Evolutionary conservation across 352 stramenopile species (phyloP), one percentile per base, ranked within the genome.

Genomic region (Phytophthora brassicae): DNA sequence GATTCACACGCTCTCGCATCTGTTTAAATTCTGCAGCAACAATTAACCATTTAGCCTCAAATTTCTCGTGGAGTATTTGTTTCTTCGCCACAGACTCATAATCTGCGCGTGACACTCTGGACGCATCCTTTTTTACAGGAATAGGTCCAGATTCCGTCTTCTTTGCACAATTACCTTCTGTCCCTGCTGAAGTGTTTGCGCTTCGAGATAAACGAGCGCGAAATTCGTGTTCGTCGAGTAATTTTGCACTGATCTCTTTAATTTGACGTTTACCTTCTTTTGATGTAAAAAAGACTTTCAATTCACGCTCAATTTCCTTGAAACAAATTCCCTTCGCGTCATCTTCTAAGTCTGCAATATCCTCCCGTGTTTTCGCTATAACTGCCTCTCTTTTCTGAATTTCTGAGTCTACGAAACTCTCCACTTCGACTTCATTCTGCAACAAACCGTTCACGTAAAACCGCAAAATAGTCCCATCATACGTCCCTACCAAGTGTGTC

Each of bases 401-500:
- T 62, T 90, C 81, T 17, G 75, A 20, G 42, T 86, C 77, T n/a
- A 96, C 75, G 6, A 96, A 72, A 19, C 48, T 84, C 9, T 87
- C 81, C 17, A 88, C 78, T 47, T 92, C 81, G 2, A 94, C 73
- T 58, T 94, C 85, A 31, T 75, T 85, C 24, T 88, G 73, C 0
- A 92, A 52, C 19, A 78, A 79, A 0, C 82, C 77, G 60, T 97
- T 72, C 12, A 97, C 84, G 56, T 87, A 97, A 12, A 97, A 68
- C 12, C 83, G 70, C 33, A 95, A 36, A 28, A 90, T 83, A 17
- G 86, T 95, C 4, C 92, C 91, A 48, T 97, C 90, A 54, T 89
- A 97, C 24, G 86, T 96, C 2, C 81, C 88, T 3, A 91, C 83
- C 12, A 98, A 54, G 65, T 97, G 80, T 22, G 81, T 89, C 91